Base-by-base conservation (phyloP, 1,284 basidiomycete species). In the Leccinum angustisporum region DNA sequence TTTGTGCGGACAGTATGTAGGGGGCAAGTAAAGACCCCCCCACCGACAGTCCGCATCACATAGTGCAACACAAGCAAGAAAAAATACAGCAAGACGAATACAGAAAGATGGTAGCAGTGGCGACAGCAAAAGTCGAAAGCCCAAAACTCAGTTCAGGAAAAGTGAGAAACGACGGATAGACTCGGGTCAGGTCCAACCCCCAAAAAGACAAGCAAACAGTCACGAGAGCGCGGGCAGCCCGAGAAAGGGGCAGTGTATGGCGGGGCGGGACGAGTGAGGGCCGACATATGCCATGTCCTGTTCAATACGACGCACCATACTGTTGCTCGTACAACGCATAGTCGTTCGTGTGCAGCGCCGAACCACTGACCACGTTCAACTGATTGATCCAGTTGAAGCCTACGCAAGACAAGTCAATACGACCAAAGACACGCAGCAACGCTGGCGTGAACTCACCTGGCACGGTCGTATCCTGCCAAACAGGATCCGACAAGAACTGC, bases 381-480 rank as follows among this genome's bases (percentile, higher is more conserved):
- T 76, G 72, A n/a, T 74, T 71, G 27, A 81, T 78, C 80, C 80
- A 81, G 46, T 69, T 68, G 65, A 80, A 79, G n/a, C 79, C 77
- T 75, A 61, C 52, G 60, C 53, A 3, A 18, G 57, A 36, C 2
- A 33, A 25, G 18, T 60, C 25, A 62, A 58, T 16, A 16, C 50
- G 18, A 30, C 25, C 27, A 30, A n/a, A n/a, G 10, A 46, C n/a
- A 18, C 5, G 18, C 10, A 46, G 18, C 18, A 46, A 18, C n/a
- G 9, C 43, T 9, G 14, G 48, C 48, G 7, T 30, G 25, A 11
- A 18, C 54, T 61, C 66, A 85, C 85, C 82, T 69, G 85, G 81
- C 43, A 85, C 64, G 10, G 79, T 74, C 56, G 83, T 79, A 65
- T 83, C 81, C 50, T 81, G 79, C 83, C 84, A 87, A 1, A 77